Evolutionary conservation across 495 filamentous ascomycete genomes (phyloP).

Genomic region (Xylona heveae): DNA sequence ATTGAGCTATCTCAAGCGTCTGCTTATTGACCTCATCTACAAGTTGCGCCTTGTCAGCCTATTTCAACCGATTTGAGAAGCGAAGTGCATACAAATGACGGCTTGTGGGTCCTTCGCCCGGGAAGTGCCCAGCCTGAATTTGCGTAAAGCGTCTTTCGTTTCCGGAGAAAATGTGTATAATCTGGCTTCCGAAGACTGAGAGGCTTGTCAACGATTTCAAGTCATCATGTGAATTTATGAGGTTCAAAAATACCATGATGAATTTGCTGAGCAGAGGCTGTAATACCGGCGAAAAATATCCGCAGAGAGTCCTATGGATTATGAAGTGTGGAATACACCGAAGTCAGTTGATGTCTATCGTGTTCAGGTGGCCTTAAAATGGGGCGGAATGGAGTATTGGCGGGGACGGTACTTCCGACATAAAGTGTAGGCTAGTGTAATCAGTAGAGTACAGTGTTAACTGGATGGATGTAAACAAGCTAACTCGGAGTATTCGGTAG

Average conservation of each 20-base stretch:
- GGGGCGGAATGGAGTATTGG: no score
- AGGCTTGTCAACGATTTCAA: background rate
- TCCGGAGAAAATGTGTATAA: slow-evolving; percentile 85
- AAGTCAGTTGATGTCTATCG: background rate
- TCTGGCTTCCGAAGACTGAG: slow-evolving; percentile 58
- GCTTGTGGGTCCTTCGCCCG: slow-evolving; percentile 75
- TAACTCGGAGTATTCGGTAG: no score
- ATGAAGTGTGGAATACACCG: no score
- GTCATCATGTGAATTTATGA: background rate
- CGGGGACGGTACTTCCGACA: no score
- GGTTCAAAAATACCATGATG: background rate
- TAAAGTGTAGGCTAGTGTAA: no score
- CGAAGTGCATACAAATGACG: slow-evolving; percentile 45
- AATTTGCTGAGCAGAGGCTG: background rate
- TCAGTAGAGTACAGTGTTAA: no score
- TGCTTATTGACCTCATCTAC: slow-evolving; percentile 70
- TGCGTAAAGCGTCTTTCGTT: slow-evolving; percentile 68
- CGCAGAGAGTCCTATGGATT: background rate
- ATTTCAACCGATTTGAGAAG: slow-evolving; percentile 2
- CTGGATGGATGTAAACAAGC: no score
- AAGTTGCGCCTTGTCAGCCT: slow-evolving; percentile 11
- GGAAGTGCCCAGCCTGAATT: slow-evolving; percentile 82
- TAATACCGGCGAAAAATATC: background rate
- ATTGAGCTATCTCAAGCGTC: slow-evolving; percentile 61
- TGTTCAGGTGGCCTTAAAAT: background rate